Evolutionary conservation across 257 asterid species (phyloP), one percentile per base, ranked within the genome.

Genomic region (Anisodus tanguticus): DNA sequence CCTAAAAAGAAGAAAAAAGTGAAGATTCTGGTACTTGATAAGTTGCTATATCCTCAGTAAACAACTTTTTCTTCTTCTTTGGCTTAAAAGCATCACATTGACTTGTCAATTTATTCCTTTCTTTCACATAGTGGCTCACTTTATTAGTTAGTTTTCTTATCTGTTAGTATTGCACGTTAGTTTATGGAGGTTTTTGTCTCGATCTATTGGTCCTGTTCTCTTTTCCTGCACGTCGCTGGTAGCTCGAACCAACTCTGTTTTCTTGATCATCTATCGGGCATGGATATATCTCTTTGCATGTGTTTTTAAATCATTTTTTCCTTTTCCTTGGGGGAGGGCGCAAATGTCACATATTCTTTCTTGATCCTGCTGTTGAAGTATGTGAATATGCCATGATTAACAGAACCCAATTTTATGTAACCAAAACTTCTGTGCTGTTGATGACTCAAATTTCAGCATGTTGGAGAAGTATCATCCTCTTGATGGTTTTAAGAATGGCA

Each of bases 1-100:
- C 93, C 92, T 81, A 97, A 93, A 89, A 97, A 97, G 91, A 93
- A 93, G 93, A 97, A 95, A 92, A 95, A 92, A 84, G 79, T 91
- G 83, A 95, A 97, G 88, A 91, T 90, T 87, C 83, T 86, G 97
- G 99, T 97, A 93, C 59, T 82, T 85, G 47, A 84, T 81, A 39
- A 82, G 84, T 51, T 31, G 85, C 63, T 78, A 84, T 79, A 77
- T 72, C 74, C 57, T 39, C 37, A 9, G 62, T 88, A 58, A 81
- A 67, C 22, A 49, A 39, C 41, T 74, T 41, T 26, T 45, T 16
- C 35, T 31, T 31, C 35, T 31, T 31, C 35, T 12, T 76, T 26
- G 66, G 59, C 8, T 77, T 53, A 1, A 49, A 54, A 77, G 64
- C 49, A 15, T 77, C 26, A 12, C 49, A 77, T 3, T 76, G 60